Evolutionary conservation across 202 grass and related monocot species (phyloP).

Genomic region (Zizania palustris): DNA sequence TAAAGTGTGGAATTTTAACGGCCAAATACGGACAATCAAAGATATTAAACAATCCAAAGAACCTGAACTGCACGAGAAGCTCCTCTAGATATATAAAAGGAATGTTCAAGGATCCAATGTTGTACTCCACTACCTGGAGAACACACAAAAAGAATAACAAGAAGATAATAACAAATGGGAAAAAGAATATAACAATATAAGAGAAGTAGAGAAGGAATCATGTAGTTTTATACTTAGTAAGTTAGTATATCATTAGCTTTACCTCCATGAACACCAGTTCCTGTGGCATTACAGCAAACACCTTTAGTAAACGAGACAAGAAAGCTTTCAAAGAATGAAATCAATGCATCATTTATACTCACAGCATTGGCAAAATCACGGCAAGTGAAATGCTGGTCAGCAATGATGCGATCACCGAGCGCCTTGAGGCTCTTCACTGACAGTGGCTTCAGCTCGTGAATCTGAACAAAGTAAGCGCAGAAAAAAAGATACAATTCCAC

Average conservation of each 20-base stretch:
- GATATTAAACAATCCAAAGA: constrained; percentile 4
- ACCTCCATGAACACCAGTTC: constrained; percentile 93
- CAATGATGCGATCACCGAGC: constrained; percentile 66
- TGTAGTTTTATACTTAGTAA: not conserved
- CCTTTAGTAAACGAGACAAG: constrained; percentile 32
- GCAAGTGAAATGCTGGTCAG: constrained; percentile 85
- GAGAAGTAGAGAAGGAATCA: not conserved
- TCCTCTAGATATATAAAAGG: constrained; percentile 69
- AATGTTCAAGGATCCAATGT: constrained; percentile 77
- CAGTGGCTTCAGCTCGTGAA: constrained; percentile 59
- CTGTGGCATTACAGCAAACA: constrained; percentile 55
- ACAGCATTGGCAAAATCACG: constrained; percentile 69
- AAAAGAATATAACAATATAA: constrained; percentile 3
- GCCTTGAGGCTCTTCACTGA: constrained; percentile 87
- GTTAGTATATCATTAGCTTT: not conserved
- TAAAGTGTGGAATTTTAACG: not conserved
- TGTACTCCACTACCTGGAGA: constrained; percentile 67
- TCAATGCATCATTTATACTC: constrained; percentile 33
- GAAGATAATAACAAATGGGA: not conserved
- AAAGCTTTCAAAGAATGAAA: constrained; percentile 19
- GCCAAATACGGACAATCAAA: constrained; percentile 8
- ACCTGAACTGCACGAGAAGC: constrained; percentile 83
- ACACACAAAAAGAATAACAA: not conserved
- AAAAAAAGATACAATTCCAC: not conserved
- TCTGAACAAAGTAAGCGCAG: constrained; percentile 41